These are phyloP conservation scores for Medicago truncatula DNA, from an alignment of 306 rosid genomes.

Conservation along the genomic window DNA sequence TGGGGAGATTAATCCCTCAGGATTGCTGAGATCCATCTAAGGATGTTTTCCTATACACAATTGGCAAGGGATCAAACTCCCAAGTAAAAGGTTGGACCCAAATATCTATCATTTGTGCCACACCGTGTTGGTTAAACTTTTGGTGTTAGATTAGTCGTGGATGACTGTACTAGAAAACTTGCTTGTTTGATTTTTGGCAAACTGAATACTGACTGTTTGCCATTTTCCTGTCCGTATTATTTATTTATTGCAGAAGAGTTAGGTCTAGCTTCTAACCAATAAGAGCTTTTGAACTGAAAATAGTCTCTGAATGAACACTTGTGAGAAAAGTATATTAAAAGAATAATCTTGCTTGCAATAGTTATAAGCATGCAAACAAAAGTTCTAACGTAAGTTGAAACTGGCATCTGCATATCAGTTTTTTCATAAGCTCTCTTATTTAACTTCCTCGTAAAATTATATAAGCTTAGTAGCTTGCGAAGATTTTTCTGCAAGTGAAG, in stretches of 20 bases:
- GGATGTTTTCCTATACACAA: background rate
- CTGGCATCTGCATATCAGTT: background rate
- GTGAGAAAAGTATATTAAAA: background rate
- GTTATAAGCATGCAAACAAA: background rate
- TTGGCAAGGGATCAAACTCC: background rate
- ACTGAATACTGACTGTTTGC: slow-evolving; percentile 24
- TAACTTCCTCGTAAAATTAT: background rate
- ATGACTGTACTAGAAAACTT: slow-evolving; percentile 29
- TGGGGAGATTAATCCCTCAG: background rate
- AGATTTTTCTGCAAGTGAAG: background rate
- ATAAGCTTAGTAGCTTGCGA: background rate
- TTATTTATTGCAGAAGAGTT: background rate
- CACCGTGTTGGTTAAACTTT: background rate
- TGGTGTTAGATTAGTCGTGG: slow-evolving; percentile 23
- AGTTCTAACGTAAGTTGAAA: background rate
- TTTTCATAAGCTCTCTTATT: background rate
- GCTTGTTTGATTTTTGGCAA: background rate
- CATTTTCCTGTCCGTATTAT: background rate
- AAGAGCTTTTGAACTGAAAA: background rate
- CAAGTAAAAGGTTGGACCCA: background rate
- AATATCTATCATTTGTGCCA: background rate
- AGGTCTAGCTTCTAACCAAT: background rate
- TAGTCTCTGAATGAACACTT: background rate
- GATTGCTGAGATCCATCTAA: background rate
- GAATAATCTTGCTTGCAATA: background rate